Base-by-base conservation (phyloP, 2,329 filamentous ascomycete genomes). In the Trichoderma harzianum region DNA sequence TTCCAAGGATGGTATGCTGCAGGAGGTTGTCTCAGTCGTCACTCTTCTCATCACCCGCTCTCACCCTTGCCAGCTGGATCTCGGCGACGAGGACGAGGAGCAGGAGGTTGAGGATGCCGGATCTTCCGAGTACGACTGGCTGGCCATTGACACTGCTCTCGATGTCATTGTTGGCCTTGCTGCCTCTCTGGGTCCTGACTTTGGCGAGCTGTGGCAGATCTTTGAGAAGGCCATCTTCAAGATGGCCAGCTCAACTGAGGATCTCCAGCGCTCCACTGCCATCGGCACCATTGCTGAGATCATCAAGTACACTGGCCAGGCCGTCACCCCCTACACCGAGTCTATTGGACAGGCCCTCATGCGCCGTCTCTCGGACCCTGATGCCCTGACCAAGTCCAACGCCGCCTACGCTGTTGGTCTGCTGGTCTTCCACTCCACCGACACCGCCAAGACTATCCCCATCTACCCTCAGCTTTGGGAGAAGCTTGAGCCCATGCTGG, bases 101-200 rank as follows among this genome's bases (percentile, higher is more conserved):
- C 87, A 90, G 70, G 66, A 69, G 39, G 90, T 91, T n/a, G 85
- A 90, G 11, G 89, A 92, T 70, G 85, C 85, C 69, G 95, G 94
- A 80, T 92, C 92, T 34, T 97, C 95, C 3, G 96, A 99, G 84
- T 97, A 97, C 78, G 96, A 98, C 85, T 98, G 96, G 96, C 89
- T 98, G 21, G 92, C 97, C 66, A 92, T 98, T 69, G 96, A 99
- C 84, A 97, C 94, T 11, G 95, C 94, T 43, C 89, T 98, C 70
- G 96, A 98, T 75, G 94, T 97, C 61, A 87, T 98, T 65, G 93
- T 94, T 66, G 94, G 93, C 47, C 88, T 98, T 53, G 91, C 95
- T 24, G 89, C 90, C 61, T 94, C 94, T 36, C 90, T 98, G 16
- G 96, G 96, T 51, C 82, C 88, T 26, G 90, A 91, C 76, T 98